Percentiles rank a stretch among this genome's conserved stretches.
Conservation (phyloP, 73 alveolate genomes). For the Diophrys sp. region DNA sequence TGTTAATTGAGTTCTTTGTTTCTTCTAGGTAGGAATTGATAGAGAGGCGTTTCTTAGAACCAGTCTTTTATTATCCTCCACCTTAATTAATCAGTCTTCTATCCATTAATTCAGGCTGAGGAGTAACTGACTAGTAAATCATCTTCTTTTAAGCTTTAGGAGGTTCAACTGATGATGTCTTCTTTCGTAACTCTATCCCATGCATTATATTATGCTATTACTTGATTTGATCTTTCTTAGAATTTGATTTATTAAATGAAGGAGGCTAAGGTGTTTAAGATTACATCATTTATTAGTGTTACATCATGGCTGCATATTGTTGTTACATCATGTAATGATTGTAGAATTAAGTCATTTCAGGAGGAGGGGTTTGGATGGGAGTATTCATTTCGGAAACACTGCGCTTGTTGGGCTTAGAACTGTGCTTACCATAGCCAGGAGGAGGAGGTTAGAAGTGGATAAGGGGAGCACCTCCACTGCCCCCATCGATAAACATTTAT, state of each 20-base stretch:
- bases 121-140: not conserved
- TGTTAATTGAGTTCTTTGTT: not conserved
- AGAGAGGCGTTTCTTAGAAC: not conserved
- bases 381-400: not conserved
- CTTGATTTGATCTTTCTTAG: not conserved
- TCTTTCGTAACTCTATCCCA: not conserved
- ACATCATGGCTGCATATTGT: not conserved
- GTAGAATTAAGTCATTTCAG: not conserved
- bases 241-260: not conserved
- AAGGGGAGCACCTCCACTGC: not conserved
- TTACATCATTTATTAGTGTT: not conserved
- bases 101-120: not conserved
- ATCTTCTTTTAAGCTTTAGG: not conserved
- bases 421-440: not conserved
- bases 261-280: too few species aligned
- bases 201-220: not conserved
- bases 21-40: not conserved
- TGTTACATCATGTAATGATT: not conserved
- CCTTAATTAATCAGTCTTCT: not conserved
- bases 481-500: not conserved
- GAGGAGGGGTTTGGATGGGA: constrained; percentile 1
- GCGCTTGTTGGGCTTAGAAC: not conserved
- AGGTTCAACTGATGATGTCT: not conserved
- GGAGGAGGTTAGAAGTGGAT: constrained; percentile 1
- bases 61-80: too few species aligned